These are phyloP conservation scores for Croton laevigatus DNA, from an alignment of 441 rosid species.

Conservation along the genomic window DNA sequence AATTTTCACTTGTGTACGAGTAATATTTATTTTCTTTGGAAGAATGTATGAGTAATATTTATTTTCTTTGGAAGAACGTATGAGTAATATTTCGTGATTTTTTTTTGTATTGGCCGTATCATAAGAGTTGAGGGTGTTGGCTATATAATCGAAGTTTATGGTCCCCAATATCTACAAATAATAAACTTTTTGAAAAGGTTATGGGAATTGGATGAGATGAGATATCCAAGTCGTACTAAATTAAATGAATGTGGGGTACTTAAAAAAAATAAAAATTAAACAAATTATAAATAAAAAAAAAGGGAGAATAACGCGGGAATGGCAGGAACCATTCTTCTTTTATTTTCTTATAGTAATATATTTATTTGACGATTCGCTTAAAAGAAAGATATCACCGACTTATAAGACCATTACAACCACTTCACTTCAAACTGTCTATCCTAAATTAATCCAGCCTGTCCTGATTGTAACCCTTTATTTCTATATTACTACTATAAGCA, in stretches of 20 bases:
- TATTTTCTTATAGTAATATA: not conserved
- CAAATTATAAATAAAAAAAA: not conserved
- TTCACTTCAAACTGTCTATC: not conserved
- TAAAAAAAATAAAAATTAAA: not conserved
- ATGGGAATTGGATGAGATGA: not conserved
- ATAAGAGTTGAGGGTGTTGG: not conserved
- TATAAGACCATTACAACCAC: not conserved
- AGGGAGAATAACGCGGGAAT: conserved; percentile 23
- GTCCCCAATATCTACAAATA: not conserved
- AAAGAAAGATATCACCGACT: conserved; percentile 10
- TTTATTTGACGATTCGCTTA: not conserved
- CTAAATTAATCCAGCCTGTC: no score
- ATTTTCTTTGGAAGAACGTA: no score
- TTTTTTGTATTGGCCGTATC: no score
- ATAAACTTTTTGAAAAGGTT: not conserved
- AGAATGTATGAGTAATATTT: no score
- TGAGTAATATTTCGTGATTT: no score
- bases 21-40: no score
- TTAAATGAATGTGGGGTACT: conserved; percentile 9
- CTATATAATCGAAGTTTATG: not conserved
- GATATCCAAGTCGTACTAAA: not conserved
- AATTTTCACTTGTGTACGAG: no score
- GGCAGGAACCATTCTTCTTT: not conserved
- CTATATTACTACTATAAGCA: no score
- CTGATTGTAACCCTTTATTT: no score